phyloP scores from a whole-genome alignment of 176 grass and related monocot species.

The Avena sativa region DNA sequence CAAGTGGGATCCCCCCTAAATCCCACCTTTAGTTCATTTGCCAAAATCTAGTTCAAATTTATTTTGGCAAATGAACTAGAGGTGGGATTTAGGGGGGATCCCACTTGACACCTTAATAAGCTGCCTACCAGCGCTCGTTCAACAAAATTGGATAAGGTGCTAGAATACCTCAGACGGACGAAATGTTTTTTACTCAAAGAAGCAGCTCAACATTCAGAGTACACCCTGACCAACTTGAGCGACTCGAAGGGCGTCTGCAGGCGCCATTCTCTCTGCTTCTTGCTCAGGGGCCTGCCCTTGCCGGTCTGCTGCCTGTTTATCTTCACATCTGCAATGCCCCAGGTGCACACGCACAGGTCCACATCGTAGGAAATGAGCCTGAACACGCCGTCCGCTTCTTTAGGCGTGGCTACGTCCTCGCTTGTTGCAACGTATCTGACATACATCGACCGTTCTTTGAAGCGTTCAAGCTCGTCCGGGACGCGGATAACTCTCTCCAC shows the following conservation, averaged over 20 bases:
- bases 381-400: constrained; percentile 75
- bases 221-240: constrained; percentile 69
- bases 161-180: neutral
- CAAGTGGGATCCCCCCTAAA: too few species aligned
- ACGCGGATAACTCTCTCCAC: constrained; percentile 76
- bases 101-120: too few species aligned
- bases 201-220: constrained; percentile 75
- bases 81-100: too few species aligned
- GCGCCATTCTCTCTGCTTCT: constrained; percentile 92
- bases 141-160: neutral
- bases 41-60: too few species aligned
- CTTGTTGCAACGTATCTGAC: constrained; percentile 62
- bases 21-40: too few species aligned
- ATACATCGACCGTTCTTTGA: constrained; percentile 86
- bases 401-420: constrained; percentile 26
- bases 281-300: constrained; percentile 88
- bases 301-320: constrained; percentile 76
- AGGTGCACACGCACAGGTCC: constrained; percentile 73
- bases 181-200: neutral
- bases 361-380: constrained; percentile 80
- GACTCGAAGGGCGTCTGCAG: constrained; percentile 69
- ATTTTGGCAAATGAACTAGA: too few species aligned
- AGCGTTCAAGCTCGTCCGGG: constrained; percentile 88
- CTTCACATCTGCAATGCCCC: constrained; percentile 95
- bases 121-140: neutral